Conservation (phyloP, 257 asterid genomes). For the Solanum clarkiae region DNA sequence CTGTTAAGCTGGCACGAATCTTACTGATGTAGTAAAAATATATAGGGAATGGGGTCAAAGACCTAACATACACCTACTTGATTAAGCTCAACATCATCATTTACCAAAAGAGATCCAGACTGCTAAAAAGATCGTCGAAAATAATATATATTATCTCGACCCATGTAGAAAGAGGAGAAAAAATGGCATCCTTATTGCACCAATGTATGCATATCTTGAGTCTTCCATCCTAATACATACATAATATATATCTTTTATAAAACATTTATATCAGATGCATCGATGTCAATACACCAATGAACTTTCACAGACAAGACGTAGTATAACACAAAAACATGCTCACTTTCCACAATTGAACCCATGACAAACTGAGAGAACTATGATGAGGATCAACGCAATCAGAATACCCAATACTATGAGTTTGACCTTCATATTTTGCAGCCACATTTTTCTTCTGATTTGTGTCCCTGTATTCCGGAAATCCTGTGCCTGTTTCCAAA, state of each 20-base stretch:
- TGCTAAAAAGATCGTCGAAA: background rate
- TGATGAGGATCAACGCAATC: constrained; percentile 18
- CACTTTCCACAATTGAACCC: constrained; percentile 36
- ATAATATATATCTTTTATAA: background rate
- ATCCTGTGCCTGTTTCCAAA: constrained; percentile 40
- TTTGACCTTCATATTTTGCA: constrained; percentile 56
- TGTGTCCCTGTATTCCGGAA: constrained; percentile 41
- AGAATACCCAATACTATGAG: constrained; percentile 31
- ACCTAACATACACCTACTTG: background rate
- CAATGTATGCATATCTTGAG: background rate
- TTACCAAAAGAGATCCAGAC: background rate
- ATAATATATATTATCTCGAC: background rate
- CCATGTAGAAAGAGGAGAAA: background rate
- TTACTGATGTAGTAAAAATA: too few species aligned
- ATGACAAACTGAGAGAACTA: constrained; percentile 37
- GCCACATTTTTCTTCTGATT: constrained; percentile 44
- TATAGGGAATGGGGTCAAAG: background rate
- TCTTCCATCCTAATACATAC: background rate
- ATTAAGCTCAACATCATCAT: background rate
- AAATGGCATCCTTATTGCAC: background rate
- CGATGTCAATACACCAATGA: background rate
- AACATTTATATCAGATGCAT: background rate
- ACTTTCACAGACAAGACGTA: background rate
- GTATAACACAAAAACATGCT: background rate
- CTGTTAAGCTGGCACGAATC: too few species aligned